A percentile compares a stretch with the other conserved stretches of the same genome.
These are phyloP conservation scores for Cryptosporidium sp. DNA, from an alignment of 169 alveolate genomes.

Conservation along the genomic window DNA sequence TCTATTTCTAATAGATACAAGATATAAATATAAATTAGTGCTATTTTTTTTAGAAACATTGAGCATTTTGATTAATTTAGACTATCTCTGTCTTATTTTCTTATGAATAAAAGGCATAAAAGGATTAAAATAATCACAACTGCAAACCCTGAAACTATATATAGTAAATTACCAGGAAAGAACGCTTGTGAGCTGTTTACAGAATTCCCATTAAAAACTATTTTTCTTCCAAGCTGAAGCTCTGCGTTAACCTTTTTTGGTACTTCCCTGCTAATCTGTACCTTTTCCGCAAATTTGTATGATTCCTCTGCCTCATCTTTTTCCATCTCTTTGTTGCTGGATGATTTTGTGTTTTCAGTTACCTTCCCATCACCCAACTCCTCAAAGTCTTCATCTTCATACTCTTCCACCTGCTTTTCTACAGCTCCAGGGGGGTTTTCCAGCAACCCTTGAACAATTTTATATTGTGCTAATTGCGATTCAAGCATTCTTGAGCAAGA, in stretches of 20 bases:
- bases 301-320: not conserved
- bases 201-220: not conserved
- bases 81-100: not conserved
- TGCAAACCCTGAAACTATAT: not conserved
- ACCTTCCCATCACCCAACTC: not conserved
- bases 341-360: not conserved
- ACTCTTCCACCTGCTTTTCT: not conserved
- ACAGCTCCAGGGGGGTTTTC: not conserved
- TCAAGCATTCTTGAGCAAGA: conserved; percentile 68
- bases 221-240: not conserved
- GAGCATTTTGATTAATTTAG: not conserved
- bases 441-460: conserved; percentile 24
- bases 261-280: not conserved
- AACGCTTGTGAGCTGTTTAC: no score
- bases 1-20: not conserved
- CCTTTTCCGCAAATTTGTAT: conserved; percentile 8
- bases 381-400: conserved; percentile 1
- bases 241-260: not conserved
- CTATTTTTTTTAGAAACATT: no score
- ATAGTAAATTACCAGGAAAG: not conserved
- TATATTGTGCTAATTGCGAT: conserved; percentile 33
- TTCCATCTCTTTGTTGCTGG: not conserved
- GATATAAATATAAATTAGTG: not conserved
- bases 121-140: not conserved
- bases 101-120: not conserved